Conservation (phyloP, 2,329 filamentous ascomycete species). For the Plenodomus biglobosus region DNA sequence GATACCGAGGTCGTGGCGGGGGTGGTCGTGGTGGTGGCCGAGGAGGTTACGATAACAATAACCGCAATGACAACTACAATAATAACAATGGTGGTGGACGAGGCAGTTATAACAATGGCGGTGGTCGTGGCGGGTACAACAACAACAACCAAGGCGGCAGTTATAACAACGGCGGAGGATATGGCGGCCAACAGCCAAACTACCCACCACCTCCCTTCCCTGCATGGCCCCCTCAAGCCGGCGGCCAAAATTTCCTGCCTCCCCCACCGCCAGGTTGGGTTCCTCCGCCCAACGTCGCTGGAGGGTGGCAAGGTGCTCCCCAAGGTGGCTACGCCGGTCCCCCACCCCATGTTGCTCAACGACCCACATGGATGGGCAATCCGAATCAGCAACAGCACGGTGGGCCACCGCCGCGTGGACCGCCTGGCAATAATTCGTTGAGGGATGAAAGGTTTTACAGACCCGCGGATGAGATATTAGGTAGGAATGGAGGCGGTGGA, state of each 20-base stretch:
- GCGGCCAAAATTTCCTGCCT: slow-evolving; percentile 30
- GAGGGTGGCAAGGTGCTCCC: slow-evolving; percentile 15
- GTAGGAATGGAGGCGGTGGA: slow-evolving; percentile 26
- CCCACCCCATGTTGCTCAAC: slow-evolving; percentile 15
- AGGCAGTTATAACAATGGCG: slow-evolving; percentile 24
- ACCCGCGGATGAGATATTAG: slow-evolving; percentile 26
- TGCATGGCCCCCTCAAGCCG: slow-evolving; percentile 22
- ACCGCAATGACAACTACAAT: slow-evolving; percentile 21
- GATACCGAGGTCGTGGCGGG: slow-evolving; percentile 21
- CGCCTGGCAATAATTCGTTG: slow-evolving; percentile 23
- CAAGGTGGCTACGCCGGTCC: slow-evolving; percentile 18
- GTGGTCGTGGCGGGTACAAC: slow-evolving; percentile 20
- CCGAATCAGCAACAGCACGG: slow-evolving; percentile 20
- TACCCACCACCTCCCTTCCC: slow-evolving; percentile 21
- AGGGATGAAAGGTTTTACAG: slow-evolving; percentile 30
- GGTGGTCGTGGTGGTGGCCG: slow-evolving; percentile 18
- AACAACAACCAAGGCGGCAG: slow-evolving; percentile 17
- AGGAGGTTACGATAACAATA: slow-evolving; percentile 40
- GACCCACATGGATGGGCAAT: slow-evolving; percentile 24
- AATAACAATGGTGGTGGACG: slow-evolving; percentile 28
- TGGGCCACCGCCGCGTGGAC: slow-evolving; percentile 23
- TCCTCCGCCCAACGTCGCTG: slow-evolving; percentile 17
- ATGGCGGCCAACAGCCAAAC: slow-evolving; percentile 17
- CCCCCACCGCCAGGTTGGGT: slow-evolving; percentile 37
- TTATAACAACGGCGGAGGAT: slow-evolving; percentile 25